phyloP scores from a whole-genome alignment of 1,139 yeast species.

The Trichomonascaceae sp. region DNA sequence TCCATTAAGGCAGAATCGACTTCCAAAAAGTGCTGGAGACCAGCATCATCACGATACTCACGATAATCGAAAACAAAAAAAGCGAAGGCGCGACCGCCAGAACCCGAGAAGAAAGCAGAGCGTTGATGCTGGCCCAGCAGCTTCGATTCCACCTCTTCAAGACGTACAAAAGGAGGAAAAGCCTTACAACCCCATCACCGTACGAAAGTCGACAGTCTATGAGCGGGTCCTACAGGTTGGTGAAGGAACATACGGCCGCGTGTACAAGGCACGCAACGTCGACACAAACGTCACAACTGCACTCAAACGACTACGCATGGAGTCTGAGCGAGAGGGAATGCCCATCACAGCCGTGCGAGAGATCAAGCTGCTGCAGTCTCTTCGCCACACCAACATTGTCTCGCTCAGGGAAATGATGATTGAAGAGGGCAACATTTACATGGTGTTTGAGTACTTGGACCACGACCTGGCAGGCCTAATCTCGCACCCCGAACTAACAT shows the following conservation, averaged over 20 bases:
- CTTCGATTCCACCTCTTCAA: slow-evolving; percentile 4
- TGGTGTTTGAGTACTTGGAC: slow-evolving; percentile 89
- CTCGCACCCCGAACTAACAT: slow-evolving; percentile 55
- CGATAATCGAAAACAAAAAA: slow-evolving; percentile 3
- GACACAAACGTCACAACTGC: slow-evolving; percentile 70
- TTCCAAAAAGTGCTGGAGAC: slow-evolving; percentile 1
- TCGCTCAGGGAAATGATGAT: slow-evolving; percentile 84
- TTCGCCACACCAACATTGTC: slow-evolving; percentile 71
- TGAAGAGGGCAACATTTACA: slow-evolving; percentile 60
- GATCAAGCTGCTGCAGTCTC: slow-evolving; percentile 74
- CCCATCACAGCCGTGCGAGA: slow-evolving; percentile 94
- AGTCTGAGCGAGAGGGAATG: slow-evolving; percentile 83
- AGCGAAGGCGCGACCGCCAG: slow-evolving; percentile 1
- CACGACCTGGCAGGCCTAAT: slow-evolving; percentile 86
- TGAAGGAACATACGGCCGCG: slow-evolving; percentile 77
- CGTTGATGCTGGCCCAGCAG: slow-evolving; percentile 1
- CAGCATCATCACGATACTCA: background rate
- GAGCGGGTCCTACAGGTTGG: slow-evolving; percentile 47
- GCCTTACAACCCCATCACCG: slow-evolving; percentile 3
- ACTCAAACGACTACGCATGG: slow-evolving; percentile 68
- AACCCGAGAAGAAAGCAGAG: too few species aligned
- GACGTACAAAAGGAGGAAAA: too few species aligned
- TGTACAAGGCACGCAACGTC: slow-evolving; percentile 59
- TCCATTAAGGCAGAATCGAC: too few species aligned
- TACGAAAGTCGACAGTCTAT: slow-evolving; percentile 20